Evolutionary conservation across 2,329 filamentous ascomycete species (phyloP), one percentile per base, ranked within the genome.

Genomic region (Neurospora sp.): DNA sequence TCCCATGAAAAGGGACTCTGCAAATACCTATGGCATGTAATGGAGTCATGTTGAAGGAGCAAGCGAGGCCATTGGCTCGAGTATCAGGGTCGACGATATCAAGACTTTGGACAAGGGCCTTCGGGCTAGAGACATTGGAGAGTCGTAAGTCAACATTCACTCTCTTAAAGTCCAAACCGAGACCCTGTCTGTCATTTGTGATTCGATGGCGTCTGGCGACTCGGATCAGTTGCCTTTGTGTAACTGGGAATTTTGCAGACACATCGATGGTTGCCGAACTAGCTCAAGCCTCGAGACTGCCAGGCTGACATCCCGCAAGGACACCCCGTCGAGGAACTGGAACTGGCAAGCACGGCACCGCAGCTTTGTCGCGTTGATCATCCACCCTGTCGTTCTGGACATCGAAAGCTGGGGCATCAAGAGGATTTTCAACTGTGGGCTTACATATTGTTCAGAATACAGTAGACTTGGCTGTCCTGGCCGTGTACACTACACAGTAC

Each of bases 261-360:
- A 58, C 46, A 33, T 58, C 23, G 19, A 58, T 58, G 23, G 23
- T 28, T 33, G 52, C 8, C 67, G 46, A 42, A 68, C 46, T 68
- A 72, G 69, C 46, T 67, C 69, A 70, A 72, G 23, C 52, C 52
- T 62, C 15, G 23, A 62, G 71, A 68, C 69, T 72, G 71, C 62
- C 28, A n/a, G 67, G 67, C 19, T 69, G 70, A 52, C 68, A 68
- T 19, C 38, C 66, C 66, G 28, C 46, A 66, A 36, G 42, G 62
- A 62, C 52, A 62, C 52, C 52, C 52, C 52, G 52, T 62, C 52
- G 23, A 62, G 28, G 28, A 33, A 33, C 13, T 17, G 23, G 13
- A 33, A 13, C 52, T 62, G 52, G 28, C 52, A 62, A 62, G 23
- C 3, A 62, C 23, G 23, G 52, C 52, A 33, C 23, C 13, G 38